Conservation (phyloP, 306 rosid genomes). For the Quercus rubra region DNA sequence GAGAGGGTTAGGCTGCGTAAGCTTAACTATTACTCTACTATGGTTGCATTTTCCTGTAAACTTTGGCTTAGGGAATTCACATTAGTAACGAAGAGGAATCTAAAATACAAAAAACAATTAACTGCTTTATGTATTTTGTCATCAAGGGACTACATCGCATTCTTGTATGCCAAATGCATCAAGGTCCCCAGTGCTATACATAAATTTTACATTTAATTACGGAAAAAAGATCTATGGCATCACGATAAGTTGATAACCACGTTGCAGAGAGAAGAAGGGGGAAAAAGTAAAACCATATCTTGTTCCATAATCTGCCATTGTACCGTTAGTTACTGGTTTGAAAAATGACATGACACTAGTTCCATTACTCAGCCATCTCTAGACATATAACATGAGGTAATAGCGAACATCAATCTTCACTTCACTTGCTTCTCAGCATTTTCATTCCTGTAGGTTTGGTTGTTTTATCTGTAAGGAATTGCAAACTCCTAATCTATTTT, state of each 20-base stretch:
- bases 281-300: not conserved
- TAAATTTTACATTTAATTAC: not conserved
- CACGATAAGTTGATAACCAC: no score
- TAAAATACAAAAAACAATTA: not conserved
- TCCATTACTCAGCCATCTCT: not conserved
- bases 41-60: not conserved
- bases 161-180: not conserved
- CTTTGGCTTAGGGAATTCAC: not conserved
- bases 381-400: not conserved
- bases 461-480: slow-evolving; percentile 20
- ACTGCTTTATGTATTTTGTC: not conserved
- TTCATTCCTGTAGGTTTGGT: slow-evolving; percentile 1
- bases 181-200: not conserved
- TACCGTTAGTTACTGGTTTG: not conserved
- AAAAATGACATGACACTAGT: not conserved
- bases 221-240: no score
- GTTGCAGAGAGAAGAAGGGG: not conserved
- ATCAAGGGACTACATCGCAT: not conserved
- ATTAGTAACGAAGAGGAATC: not conserved
- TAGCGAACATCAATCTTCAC: slow-evolving; percentile 9
- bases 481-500: slow-evolving; percentile 25
- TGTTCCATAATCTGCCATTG: not conserved
- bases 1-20: not conserved
- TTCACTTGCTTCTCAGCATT: slow-evolving; percentile 13
- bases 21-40: not conserved